Evolutionary conservation across 1,139 yeast species (phyloP).

Genomic region (Candida labiduridarum): DNA sequence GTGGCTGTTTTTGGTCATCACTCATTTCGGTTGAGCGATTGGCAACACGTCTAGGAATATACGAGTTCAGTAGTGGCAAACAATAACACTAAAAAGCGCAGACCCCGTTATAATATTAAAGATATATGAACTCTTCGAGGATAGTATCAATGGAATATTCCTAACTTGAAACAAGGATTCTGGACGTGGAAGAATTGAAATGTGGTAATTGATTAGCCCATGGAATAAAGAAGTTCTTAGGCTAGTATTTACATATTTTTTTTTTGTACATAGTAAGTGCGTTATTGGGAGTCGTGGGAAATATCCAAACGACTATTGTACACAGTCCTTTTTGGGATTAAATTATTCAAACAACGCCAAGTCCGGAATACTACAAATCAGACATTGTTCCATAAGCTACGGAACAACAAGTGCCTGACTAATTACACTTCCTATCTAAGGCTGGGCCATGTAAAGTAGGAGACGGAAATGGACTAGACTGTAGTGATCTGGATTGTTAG

Average conservation of each 20-base stretch:
- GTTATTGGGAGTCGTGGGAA: no score
- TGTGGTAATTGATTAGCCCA: neutral
- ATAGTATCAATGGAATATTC: neutral
- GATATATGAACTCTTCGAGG: neutral
- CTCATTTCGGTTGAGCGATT: neutral
- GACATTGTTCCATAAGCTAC: no score
- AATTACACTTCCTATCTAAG: no score
- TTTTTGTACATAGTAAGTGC: neutral
- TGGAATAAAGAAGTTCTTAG: neutral
- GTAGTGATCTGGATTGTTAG: no score
- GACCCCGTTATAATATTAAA: no score
- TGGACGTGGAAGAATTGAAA: no score
- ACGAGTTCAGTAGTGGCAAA: neutral
- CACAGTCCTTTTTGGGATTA: neutral
- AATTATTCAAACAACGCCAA: neutral
- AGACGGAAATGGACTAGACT: no score
- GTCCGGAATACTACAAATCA: neutral
- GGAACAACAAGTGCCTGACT: no score
- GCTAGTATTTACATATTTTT: neutral
- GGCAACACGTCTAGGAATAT: neutral
- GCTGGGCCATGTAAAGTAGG: no score
- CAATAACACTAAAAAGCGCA: neutral
- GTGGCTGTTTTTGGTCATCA: neutral
- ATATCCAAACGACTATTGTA: no score
- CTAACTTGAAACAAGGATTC: neutral